Percentiles rank a stretch among this genome's conserved stretches.
Conservation (phyloP, 495 filamentous ascomycete genomes). For the Aspergillus homomorphus region DNA sequence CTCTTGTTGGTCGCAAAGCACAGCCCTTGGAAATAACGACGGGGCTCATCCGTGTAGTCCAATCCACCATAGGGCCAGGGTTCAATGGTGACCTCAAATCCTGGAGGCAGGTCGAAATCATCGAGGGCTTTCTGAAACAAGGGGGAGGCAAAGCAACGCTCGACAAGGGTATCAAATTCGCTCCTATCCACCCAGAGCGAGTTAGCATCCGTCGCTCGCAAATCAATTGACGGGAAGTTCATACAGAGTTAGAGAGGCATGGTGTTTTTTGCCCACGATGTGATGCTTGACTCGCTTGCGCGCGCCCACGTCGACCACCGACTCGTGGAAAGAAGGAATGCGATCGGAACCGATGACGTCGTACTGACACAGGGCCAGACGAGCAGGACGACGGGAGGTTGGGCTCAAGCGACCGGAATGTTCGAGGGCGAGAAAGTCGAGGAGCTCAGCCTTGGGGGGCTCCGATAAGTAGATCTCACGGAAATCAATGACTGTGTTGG, state of each 20-base stretch:
- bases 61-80: conserved; percentile 69
- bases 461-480: conserved; percentile 53
- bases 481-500: conserved; percentile 47
- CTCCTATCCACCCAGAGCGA: conserved; percentile 33
- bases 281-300: conserved; percentile 48
- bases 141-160: conserved; percentile 56
- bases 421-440: conserved; percentile 48
- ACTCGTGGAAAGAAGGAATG: conserved; percentile 58
- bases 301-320: conserved; percentile 56
- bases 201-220: neutral
- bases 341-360: conserved; percentile 60
- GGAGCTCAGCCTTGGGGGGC: conserved; percentile 46
- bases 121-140: conserved; percentile 59
- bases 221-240: conserved; percentile 1
- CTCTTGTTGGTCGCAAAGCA: conserved; percentile 46
- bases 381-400: conserved; percentile 48
- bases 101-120: conserved; percentile 60
- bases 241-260: conserved; percentile 60
- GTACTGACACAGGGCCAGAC: conserved; percentile 63
- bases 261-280: conserved; percentile 55
- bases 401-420: conserved; percentile 47
- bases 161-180: conserved; percentile 62
- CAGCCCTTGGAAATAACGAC: conserved; percentile 52
- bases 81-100: conserved; percentile 64
- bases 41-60: conserved; percentile 52